Evolutionary conservation across 1,139 yeast genomes (phyloP).

Genomic region (Kodamaea arcana): DNA sequence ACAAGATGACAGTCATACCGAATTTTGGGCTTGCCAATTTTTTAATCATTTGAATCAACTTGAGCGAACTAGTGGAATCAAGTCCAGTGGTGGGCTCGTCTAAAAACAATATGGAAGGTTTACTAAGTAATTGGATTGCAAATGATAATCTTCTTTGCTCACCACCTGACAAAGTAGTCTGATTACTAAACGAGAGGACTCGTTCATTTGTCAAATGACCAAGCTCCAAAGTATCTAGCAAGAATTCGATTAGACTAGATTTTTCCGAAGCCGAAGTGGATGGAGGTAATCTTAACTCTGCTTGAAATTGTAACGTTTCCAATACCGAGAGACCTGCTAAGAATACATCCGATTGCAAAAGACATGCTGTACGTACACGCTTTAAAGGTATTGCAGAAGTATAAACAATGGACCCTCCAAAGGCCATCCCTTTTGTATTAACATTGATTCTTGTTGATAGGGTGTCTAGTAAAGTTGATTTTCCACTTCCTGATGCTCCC

Average conservation of each 20-base stretch:
- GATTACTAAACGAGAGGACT: conserved; percentile 15
- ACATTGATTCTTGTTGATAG: conserved; percentile 18
- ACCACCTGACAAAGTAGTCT: conserved; percentile 18
- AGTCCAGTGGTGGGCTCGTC: conserved; percentile 28
- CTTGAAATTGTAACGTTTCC: conserved; percentile 20
- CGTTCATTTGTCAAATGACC: conserved; percentile 14
- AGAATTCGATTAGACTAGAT: conserved; percentile 11
- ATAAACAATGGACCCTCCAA: conserved; percentile 48
- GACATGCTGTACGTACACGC: conserved; percentile 18
- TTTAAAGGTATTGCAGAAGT: conserved; percentile 7
- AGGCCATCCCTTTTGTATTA: conserved; percentile 12
- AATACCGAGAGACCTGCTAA: conserved; percentile 21
- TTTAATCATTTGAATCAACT: conserved; percentile 16
- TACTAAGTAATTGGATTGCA: conserved; percentile 20
- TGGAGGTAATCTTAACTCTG: conserved; percentile 19
- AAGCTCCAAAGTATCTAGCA: conserved; percentile 18
- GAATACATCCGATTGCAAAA: conserved; percentile 20
- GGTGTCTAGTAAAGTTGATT: conserved; percentile 23
- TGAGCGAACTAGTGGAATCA: conserved; percentile 21
- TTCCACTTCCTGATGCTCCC: conserved; percentile 26
- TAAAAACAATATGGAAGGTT: conserved; percentile 20
- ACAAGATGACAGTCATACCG: conserved; percentile 21
- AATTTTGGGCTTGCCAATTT: conserved; percentile 20
- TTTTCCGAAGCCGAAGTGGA: conserved; percentile 11
- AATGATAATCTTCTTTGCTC: conserved; percentile 21